Evolutionary conservation across 2,329 filamentous ascomycete species (phyloP), one percentile per base, ranked within the genome.

Genomic region (Penicillium verrucosum): DNA sequence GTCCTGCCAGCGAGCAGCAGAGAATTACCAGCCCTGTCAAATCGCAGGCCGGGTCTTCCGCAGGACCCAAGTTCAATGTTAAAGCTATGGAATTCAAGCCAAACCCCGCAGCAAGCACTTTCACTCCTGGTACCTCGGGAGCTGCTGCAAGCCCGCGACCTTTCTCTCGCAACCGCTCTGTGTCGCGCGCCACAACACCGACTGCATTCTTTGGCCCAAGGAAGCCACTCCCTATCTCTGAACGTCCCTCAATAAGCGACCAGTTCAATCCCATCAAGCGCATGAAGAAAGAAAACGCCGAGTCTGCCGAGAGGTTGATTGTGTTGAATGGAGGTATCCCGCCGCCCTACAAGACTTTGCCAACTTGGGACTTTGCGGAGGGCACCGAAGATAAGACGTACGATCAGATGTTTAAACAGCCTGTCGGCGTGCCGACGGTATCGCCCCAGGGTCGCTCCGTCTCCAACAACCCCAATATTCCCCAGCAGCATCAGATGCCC

Each of bases 401-500:
- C 72, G 83, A 85, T 49, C 85, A 93, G 65, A 85, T 90, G 68
- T 94, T 97, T 73, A 90, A 95, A 65, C 85, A 65, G 79, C 85
- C 49, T 78, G 84, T 65, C 77, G 81, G 42, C 75, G 80, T 58
- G 76, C 78, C 87, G 0, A 80, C 88, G 47, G 84, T 87, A 18
- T 89, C 89, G 1, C 87, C 89, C 4, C 88, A 86, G 61, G 87
- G 90, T 68, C 84, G 85, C 43, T 76, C 80, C 59, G 74, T 78
- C 42, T 78, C 77, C 18, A 84, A 61, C 59, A 65, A 88, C 58
- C 86, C 88, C 5, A 88, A 89, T 57, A 81, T 91, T 62, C 82
- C 90, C 36, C 92, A 94, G 67, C 89, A 92, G 64, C 89, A 94
- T 64, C 92, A 94, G 69, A 78, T 96, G 27, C 90, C 91, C 0